Evolutionary conservation across 164 flowering plant species (phyloP).

Genomic region (Sedum album): DNA sequence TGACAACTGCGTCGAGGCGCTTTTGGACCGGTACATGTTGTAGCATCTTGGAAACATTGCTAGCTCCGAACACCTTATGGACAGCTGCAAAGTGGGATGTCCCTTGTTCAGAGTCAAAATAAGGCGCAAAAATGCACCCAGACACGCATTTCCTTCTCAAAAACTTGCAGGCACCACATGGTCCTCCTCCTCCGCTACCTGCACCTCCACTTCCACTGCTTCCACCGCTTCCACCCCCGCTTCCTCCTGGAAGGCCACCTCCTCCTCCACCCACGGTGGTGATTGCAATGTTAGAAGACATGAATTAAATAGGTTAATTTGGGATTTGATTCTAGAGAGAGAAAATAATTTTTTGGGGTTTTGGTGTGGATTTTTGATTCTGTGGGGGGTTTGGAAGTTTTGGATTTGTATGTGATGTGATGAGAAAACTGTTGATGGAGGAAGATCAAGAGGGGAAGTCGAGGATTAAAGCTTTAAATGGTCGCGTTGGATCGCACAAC

Average conservation of each 20-base stretch:
- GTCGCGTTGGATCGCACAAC: conserved; percentile 52
- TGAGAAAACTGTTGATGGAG: conserved; percentile 12
- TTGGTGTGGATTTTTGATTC: neutral
- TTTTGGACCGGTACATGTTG: conserved; percentile 63
- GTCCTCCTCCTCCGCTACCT: conserved; percentile 50
- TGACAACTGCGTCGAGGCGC: conserved; percentile 80
- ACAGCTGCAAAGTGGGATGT: conserved; percentile 92
- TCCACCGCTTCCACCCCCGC: conserved; percentile 20
- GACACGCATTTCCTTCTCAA: conserved; percentile 76
- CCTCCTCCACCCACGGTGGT: neutral
- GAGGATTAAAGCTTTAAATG: conserved; percentile 48
- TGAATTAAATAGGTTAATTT: conserved; percentile 18
- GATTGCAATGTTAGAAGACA: conserved; percentile 34
- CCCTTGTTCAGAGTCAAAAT: conserved; percentile 92
- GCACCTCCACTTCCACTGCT: conserved; percentile 9
- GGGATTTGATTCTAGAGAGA: neutral
- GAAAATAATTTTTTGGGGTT: conserved; percentile 16
- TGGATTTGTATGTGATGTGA: conserved; percentile 1
- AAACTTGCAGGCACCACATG: conserved; percentile 98
- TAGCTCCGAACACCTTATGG: conserved; percentile 94
- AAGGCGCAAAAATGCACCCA: conserved; percentile 89
- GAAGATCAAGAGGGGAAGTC: neutral
- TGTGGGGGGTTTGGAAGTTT: neutral
- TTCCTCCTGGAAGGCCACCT: neutral
- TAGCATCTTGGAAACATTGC: conserved; percentile 86